Base-by-base conservation (phyloP, 2,329 filamentous ascomycete genomes). In the Westerdykella sp. region DNA sequence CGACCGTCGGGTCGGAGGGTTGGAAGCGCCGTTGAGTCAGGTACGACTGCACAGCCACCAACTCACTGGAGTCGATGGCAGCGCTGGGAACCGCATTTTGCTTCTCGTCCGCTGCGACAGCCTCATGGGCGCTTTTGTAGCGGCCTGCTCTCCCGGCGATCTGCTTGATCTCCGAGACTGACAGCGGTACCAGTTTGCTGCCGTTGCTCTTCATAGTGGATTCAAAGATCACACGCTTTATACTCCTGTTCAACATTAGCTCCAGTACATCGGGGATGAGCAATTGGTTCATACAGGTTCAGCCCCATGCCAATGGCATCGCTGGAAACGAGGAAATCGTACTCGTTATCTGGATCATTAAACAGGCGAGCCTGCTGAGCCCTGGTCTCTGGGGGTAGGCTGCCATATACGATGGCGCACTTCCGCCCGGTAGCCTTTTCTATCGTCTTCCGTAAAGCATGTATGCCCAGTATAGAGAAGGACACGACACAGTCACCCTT, bases 291-390 rank as follows among this genome's bases (percentile, higher is more conserved):
- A 67, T 82, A 89, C 64, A 98, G 69, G 59, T 98, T 98, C 16
- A 98, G 72, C 1, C 94, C 93, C 91, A 98, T 97, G 31, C 93
- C 93, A 49, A 98, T 91, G 37, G 93, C 93, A 68, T 96, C 89
- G 55, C 88, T 96, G 7, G 94, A 93, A 21, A 93, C 90, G 5
- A 98, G 74, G 55, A 83, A 94, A 63, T 98, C 93, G 62, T 96
- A 98, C 46, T 96, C 90, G 62, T 94, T 98, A 61, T 95, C 69
- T 0, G 89, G 90, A 50, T 97, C 87, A 60, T 98, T 98, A 74
- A 98, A 98, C 0, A 97, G 74, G 13, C 81, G 81, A 1, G 93
- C 93, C 69, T 98, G 93, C 60, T 91, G 83, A 3, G 89, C 88
- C 48, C 93, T 80, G 34, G 91, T 95, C 65, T 98, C 93, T 1